A percentile compares a stretch with the other conserved stretches of the same genome.
Evolutionary conservation across 176 grass and related monocot species (phyloP).

Genomic region (Cenchrus americanus): DNA sequence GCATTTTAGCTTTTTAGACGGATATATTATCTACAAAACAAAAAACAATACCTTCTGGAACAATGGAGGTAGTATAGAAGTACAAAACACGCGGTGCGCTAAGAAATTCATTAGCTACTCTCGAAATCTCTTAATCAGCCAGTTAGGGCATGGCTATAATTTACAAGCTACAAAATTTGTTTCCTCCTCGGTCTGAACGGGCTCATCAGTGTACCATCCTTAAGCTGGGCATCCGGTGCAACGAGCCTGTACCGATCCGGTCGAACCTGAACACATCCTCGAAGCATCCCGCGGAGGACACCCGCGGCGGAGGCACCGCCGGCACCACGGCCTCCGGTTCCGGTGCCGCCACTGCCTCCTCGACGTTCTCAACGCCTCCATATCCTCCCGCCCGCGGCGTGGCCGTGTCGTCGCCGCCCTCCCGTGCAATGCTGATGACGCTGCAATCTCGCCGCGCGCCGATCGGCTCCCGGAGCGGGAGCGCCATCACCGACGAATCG

Average conservation of each 20-base stretch:
- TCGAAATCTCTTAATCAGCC: background rate
- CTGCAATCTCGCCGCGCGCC: background rate
- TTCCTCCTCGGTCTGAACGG: background rate
- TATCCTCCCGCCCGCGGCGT: too few relatives aligned
- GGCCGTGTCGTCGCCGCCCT: background rate
- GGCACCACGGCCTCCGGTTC: background rate
- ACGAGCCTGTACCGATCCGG: conserved; percentile 5
- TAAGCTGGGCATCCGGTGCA: conserved; percentile 24
- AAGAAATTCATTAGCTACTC: background rate
- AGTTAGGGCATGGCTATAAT: background rate
- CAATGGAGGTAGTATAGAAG: too few relatives aligned
- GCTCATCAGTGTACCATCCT: conserved; percentile 48
- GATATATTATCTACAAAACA: too few relatives aligned
- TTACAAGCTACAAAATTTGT: conserved; percentile 26
- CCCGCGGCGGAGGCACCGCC: background rate
- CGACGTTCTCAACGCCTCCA: background rate
- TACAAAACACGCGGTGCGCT: too few relatives aligned
- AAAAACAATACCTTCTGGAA: too few relatives aligned
- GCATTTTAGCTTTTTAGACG: too few relatives aligned
- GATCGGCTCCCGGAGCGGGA: background rate
- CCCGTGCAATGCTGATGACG: too few relatives aligned
- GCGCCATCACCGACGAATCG: background rate
- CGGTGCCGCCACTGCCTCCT: background rate
- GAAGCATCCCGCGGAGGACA: conserved; percentile 35
- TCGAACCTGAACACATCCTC: conserved; percentile 41